These are phyloP conservation scores for Martensiomyces pterosporus DNA, from an alignment of 192 early-diverging fungal genomes.

Conservation along the genomic window DNA sequence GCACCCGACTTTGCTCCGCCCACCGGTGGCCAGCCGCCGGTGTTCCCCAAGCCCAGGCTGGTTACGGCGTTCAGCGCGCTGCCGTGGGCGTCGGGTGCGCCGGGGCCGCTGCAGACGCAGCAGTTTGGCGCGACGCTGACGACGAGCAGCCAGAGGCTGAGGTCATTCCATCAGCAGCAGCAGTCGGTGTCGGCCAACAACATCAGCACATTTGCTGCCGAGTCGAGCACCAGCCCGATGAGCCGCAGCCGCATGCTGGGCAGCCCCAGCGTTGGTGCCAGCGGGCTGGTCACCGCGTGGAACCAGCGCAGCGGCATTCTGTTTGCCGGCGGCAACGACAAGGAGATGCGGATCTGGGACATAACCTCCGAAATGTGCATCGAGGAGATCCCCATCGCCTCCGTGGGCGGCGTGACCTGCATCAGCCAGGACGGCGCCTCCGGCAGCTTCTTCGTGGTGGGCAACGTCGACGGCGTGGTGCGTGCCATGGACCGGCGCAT, in stretches of 20 bases:
- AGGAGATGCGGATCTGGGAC: slow-evolving; percentile 50
- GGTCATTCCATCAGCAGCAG: not conserved
- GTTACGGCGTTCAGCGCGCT: slow-evolving; percentile 38
- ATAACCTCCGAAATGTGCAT: slow-evolving; percentile 42
- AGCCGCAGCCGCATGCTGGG: too few relatives aligned
- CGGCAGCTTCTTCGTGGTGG: slow-evolving; percentile 40
- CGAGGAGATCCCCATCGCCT: slow-evolving; percentile 30
- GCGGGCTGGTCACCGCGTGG: slow-evolving; percentile 42
- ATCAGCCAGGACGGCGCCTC: slow-evolving; percentile 36
- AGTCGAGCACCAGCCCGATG: not conserved
- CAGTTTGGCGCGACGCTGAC: slow-evolving; percentile 1
- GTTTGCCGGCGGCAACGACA: slow-evolving; percentile 39
- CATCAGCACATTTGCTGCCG: not conserved
- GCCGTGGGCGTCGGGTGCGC: slow-evolving; percentile 26
- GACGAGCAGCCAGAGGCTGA: slow-evolving; percentile 5
- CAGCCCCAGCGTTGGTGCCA: too few relatives aligned
- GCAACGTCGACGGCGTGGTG: slow-evolving; percentile 40
- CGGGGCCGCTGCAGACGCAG: not conserved
- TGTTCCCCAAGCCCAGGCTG: slow-evolving; percentile 38
- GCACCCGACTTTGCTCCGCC: slow-evolving; percentile 34
- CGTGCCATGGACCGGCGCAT: slow-evolving; percentile 48
- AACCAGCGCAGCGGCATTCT: slow-evolving; percentile 42
- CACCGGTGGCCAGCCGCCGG: slow-evolving; percentile 12
- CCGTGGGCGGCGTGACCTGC: slow-evolving; percentile 42
- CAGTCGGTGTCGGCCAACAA: not conserved